Evolutionary conservation across 176 grass and related monocot genomes (phyloP), one percentile per base, ranked within the genome.

Genomic region (Aegilops longissima): DNA sequence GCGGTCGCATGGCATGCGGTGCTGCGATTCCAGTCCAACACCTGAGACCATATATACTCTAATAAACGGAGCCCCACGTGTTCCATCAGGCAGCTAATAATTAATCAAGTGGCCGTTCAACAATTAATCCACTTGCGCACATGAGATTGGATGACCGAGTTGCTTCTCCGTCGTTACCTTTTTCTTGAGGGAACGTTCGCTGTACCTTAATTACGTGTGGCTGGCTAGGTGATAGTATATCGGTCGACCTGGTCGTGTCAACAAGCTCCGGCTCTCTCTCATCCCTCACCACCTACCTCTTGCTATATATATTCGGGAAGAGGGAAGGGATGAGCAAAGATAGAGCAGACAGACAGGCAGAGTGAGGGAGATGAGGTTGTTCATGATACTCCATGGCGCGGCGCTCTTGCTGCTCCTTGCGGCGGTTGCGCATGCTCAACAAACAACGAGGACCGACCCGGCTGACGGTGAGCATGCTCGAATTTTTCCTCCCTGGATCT

Each of bases 391-490:
- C 88, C 86, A 86, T 89, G 87, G 73, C 72, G 29, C 58, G 21
- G 65, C 70, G 49, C 51, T 69, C 35, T 38, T 36, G 36, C 40
- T 78, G 61, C 51, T 80, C 33, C 30, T 44, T 40, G 49, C 51
- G 25, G 54, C 74, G 13, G 27, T 13, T 29, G 89, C 66, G 8
- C 86, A 45, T 30, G 86, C 82, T 70, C 88, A 90, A 34, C 66
- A 30, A 21, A 49, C 70, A 1, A 62, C n/a, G 2, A 83, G 3
- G 59, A 92, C 92, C 56, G 52, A 90, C 40, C 86, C 73, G 17
- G 11, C 40, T 8, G 89, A 93, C 86, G 89, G 92, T 91, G 66
- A 75, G 72, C 62, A 30, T 38, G 67, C 18, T 27, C 0, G 5
- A 73, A 7, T 24, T 25, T 23, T 0, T 8, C 70, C 4, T 25